Percentiles rank a stretch among this genome's conserved stretches.
Conservation (phyloP, 495 filamentous ascomycete species). For the Aspergillus taichungensis region DNA sequence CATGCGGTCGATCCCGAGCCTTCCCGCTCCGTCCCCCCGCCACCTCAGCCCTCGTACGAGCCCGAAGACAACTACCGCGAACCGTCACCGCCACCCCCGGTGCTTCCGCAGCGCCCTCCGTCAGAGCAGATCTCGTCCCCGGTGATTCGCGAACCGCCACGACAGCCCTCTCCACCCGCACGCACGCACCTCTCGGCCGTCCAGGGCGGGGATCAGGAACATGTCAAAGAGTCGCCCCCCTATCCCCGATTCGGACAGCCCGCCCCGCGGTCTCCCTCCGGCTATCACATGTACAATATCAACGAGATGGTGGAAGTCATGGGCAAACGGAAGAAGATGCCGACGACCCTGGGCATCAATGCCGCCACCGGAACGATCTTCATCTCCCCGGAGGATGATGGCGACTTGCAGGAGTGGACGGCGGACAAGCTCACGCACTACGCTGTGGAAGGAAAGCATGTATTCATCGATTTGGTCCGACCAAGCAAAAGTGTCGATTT, state of each 20-base stretch:
- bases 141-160: conserved; percentile 42
- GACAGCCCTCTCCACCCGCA: conserved; percentile 21
- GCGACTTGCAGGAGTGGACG: conserved; percentile 82
- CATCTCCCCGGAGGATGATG: conserved; percentile 85
- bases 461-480: conserved; percentile 85
- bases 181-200: conserved; percentile 16
- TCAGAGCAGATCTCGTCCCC: conserved; percentile 48
- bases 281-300: conserved; percentile 90
- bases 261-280: conserved; percentile 53
- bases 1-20: conserved; percentile 28
- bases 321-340: conserved; percentile 96
- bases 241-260: conserved; percentile 43
- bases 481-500: conserved; percentile 93
- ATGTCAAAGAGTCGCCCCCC: conserved; percentile 48
- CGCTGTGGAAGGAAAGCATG: conserved; percentile 94
- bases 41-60: conserved; percentile 34
- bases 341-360: conserved; percentile 87
- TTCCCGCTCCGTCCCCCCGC: conserved; percentile 26
- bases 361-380: conserved; percentile 77
- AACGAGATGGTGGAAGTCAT: conserved; percentile 92
- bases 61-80: conserved; percentile 50
- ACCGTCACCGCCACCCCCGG: conserved; percentile 50
- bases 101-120: conserved; percentile 59
- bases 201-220: conserved; percentile 19
- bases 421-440: conserved; percentile 91